phyloP scores from a whole-genome alignment of 2,329 filamentous ascomycete genomes.

The Aspergillus fischeri region DNA sequence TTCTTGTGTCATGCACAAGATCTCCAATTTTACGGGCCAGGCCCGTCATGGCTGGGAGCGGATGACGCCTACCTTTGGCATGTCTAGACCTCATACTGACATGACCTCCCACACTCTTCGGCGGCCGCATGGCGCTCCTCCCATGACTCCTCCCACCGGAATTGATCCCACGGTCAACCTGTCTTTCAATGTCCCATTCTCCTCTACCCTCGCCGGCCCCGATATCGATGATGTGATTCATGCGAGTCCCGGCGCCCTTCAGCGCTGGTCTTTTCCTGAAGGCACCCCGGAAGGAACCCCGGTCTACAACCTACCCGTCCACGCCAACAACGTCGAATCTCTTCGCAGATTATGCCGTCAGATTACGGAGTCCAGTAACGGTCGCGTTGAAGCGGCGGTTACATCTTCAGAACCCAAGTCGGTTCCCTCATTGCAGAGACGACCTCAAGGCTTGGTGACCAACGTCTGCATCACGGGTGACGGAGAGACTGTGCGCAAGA shows the following conservation, averaged over 20 bases:
- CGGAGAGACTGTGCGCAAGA: slow-evolving; percentile 82
- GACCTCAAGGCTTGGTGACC: slow-evolving; percentile 61
- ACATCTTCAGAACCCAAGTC: slow-evolving; percentile 75
- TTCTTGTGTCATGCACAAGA: slow-evolving; percentile 57
- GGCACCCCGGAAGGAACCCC: slow-evolving; percentile 79
- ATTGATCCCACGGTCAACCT: slow-evolving; percentile 79
- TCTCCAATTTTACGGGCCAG: slow-evolving; percentile 63
- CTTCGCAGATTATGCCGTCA: slow-evolving; percentile 77
- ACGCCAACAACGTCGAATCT: slow-evolving; percentile 77
- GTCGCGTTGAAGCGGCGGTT: slow-evolving; percentile 79
- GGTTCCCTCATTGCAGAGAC: slow-evolving; percentile 45
- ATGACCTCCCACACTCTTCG: slow-evolving; percentile 53
- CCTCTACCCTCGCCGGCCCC: slow-evolving; percentile 84
- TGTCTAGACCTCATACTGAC: slow-evolving; percentile 57
- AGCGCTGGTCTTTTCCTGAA: slow-evolving; percentile 90
- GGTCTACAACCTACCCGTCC: slow-evolving; percentile 86
- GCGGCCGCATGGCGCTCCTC: slow-evolving; percentile 47
- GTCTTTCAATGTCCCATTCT: slow-evolving; percentile 96
- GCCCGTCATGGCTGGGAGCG: slow-evolving; percentile 65
- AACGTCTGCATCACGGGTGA: slow-evolving; percentile 90
- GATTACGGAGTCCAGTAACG: slow-evolving; percentile 63
- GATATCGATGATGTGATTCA: slow-evolving; percentile 94
- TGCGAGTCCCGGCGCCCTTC: slow-evolving; percentile 79
- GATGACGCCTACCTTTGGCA: slow-evolving; percentile 63
- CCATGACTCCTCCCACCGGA: slow-evolving; percentile 63